Evolutionary conservation across 345 rosid genomes (phyloP).

Genomic region (Corchorus olitorius): DNA sequence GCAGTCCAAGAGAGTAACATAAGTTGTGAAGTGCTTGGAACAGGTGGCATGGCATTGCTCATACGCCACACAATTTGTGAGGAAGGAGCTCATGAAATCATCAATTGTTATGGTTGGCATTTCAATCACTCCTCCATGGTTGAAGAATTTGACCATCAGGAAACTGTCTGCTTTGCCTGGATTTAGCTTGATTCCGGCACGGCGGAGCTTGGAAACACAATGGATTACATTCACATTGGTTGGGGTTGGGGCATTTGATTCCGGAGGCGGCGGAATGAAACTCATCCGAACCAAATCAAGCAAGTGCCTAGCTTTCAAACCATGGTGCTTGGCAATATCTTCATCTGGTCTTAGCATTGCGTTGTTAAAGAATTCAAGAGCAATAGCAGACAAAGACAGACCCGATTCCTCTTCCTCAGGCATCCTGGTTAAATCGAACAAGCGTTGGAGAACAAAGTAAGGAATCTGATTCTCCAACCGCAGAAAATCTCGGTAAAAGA

Average conservation of each 20-base stretch:
- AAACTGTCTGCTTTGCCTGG: conserved; percentile 44
- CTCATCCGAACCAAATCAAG: conserved; percentile 70
- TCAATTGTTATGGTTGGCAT: conserved; percentile 49
- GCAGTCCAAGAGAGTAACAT: conserved; percentile 68
- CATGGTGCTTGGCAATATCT: conserved; percentile 30
- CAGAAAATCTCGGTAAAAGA: conserved; percentile 57
- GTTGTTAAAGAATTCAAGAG: conserved; percentile 65
- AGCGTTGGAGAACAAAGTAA: conserved; percentile 58
- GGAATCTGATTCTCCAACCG: conserved; percentile 59
- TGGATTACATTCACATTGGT: conserved; percentile 39
- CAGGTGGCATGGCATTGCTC: conserved; percentile 70
- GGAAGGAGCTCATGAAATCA: conserved; percentile 69
- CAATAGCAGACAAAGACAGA: conserved; percentile 43
- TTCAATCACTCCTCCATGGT: conserved; percentile 48
- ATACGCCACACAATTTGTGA: conserved; percentile 72
- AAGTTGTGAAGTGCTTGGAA: conserved; percentile 68
- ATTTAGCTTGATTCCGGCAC: conserved; percentile 53
- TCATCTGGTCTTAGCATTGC: conserved; percentile 40
- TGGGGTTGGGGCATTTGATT: too few relatives aligned
- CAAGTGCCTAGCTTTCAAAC: conserved; percentile 52
- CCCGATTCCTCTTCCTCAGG: conserved; percentile 31
- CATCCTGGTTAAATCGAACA: conserved; percentile 48
- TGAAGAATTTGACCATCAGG: conserved; percentile 67
- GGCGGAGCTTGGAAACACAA: conserved; percentile 67
- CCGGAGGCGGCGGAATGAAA: conserved; percentile 38